Base-by-base conservation (phyloP, 2,329 filamentous ascomycete genomes). In the Calonectria naviculata region DNA sequence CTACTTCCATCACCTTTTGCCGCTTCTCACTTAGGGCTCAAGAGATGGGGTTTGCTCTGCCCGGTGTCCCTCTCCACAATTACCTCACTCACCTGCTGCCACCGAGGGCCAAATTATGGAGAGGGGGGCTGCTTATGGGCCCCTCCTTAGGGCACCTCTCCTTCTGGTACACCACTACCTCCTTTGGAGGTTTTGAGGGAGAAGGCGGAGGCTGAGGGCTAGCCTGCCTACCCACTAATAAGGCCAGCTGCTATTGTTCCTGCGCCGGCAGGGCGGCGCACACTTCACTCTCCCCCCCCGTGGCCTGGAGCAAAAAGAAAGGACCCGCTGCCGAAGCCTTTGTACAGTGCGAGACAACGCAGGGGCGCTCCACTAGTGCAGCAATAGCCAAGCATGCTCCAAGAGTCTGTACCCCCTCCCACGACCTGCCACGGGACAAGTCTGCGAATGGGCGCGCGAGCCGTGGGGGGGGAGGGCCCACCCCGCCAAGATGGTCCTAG, bases 371-470 rank as follows among this genome's bases (percentile, higher is more conserved):
- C 60, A 61, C 47, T 56, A 68, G 47, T 34, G 56, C 41, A 56
- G 31, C 38, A 52, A 54, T 21, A 61, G 19, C 56, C 56, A 61
- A 61, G 56, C 56, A 61, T 61, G 36, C 56, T 44, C 38, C 36
- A 61, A 44, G 56, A 61, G 24, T 44, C 52, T 36, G 26, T 42
- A 42, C 49, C 47, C 52, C 41, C 52, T 68, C 66, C 60, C 21
- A 61, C 62, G 52, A 65, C 62, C 54, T 65, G 46, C 67, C 46
- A 70, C 67, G 31, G 62, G 46, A 49, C 46, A 34, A 63, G 63
- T 31, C 65, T 42, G 62, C 67, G 67, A 70, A 66, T 70, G 54
- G 67, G 67, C 67, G 67, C 46, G 54, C 62, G 58, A 70, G 62
- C 67, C 54, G 67, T 64, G 54, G 62, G 61, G 46, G 62, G 61